Percentiles rank a stretch among this genome's conserved stretches.
phyloP scores from a whole-genome alignment of 129 eudicot genomes.

The Arctium minus region DNA sequence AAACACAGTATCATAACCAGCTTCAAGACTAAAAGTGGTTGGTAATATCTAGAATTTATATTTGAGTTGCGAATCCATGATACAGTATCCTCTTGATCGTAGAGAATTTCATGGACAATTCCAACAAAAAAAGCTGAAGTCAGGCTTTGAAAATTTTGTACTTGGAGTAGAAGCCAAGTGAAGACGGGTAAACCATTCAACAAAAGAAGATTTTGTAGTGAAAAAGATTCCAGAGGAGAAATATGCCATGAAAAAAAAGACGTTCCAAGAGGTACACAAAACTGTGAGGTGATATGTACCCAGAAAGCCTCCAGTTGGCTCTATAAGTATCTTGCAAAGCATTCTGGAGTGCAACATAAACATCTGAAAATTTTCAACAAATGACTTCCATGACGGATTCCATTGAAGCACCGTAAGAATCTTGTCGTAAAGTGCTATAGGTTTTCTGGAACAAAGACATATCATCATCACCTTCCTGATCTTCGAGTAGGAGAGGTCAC shows the following conservation, averaged over 20 bases:
- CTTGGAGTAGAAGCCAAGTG: conserved; percentile 4
- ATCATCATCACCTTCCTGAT: conserved; percentile 42
- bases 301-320: too few relatives aligned
- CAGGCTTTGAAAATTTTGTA: not conserved
- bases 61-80: conserved; percentile 38
- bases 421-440: not conserved
- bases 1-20: conserved; percentile 33
- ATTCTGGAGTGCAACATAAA: too few relatives aligned
- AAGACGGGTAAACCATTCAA: conserved; percentile 24
- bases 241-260: conserved; percentile 27
- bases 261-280: conserved; percentile 42
- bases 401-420: not conserved
- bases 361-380: conserved; percentile 7
- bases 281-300: too few relatives aligned
- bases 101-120: conserved; percentile 4
- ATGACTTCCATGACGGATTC: conserved; percentile 14
- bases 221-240: conserved; percentile 1
- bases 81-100: not conserved
- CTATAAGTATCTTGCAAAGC: too few relatives aligned
- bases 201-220: conserved; percentile 38
- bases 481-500: conserved; percentile 23
- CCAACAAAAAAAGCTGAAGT: not conserved
- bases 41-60: conserved; percentile 6
- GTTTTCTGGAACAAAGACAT: conserved; percentile 29
- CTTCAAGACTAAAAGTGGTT: conserved; percentile 40